These are phyloP conservation scores for Sideroxylon spinosum DNA, from an alignment of 179 eudicot species.

Conservation along the genomic window DNA sequence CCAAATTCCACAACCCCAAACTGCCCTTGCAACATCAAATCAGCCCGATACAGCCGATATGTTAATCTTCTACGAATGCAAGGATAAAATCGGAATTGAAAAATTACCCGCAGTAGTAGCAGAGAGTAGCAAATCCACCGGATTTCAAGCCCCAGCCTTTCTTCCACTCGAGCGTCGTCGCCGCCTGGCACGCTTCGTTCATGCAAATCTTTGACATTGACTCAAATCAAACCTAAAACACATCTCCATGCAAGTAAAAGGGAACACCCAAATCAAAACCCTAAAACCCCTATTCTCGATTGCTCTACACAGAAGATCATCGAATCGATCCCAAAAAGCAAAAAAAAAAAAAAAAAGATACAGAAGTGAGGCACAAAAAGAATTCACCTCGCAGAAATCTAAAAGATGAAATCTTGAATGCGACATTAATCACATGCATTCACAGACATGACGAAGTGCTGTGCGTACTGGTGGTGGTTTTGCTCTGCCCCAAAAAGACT, in stretches of 20 bases:
- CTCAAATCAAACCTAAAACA: constrained; percentile 19
- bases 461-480: neutral
- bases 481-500: neutral
- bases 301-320: neutral
- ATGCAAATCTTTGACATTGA: constrained; percentile 63
- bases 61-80: neutral
- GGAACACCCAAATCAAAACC: constrained; percentile 25
- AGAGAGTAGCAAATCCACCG: constrained; percentile 67
- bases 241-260: constrained; percentile 14
- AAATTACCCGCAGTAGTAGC: constrained; percentile 73
- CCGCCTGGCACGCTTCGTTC: constrained; percentile 56
- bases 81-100: constrained; percentile 21
- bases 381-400: constrained; percentile 1
- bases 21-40: constrained; percentile 17
- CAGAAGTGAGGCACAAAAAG: neutral
- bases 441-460: neutral
- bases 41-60: neutral
- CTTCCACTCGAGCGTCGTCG: constrained; percentile 67
- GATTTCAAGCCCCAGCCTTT: constrained; percentile 82
- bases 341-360: neutral
- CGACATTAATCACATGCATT: constrained; percentile 2
- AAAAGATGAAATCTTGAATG: neutral
- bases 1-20: constrained; percentile 17
- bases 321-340: neutral
- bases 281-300: constrained; percentile 4